Base-by-base conservation (phyloP, 768 basidiomycete genomes). In the Terana coerulea region DNA sequence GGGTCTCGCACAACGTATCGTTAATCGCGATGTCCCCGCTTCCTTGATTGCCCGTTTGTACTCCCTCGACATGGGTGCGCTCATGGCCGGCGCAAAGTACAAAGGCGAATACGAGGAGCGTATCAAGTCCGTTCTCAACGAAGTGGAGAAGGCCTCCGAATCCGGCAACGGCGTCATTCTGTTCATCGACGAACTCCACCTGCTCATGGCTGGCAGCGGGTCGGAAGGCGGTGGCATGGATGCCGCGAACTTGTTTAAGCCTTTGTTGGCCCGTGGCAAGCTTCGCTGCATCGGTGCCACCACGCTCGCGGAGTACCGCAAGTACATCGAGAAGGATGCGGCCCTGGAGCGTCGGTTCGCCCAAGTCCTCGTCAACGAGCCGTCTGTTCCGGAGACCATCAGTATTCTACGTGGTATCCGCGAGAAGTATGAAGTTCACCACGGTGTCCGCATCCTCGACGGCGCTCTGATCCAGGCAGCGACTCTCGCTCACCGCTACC, bases 101-200 rank as follows among this genome's bases (percentile, higher is more conserved):
- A 95, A 94, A 64, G 95, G 88, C 43, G 93, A 98, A 70, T 99
- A 94, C 68, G 95, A 98, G 70, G 95, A 98, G 66, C 88, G 95
- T 34, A 84, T 98, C 71, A 98, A 97, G 67, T 72, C 86, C 10
- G 91, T 98, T 49, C 71, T 99, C 51, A 84, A 86, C 66, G 95
- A 98, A 70, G 85, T 98, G 55, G 95, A 98, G 68, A 94, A 95
- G 69, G 80, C 88, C 0, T 73, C 84, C 0, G 83, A 87, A 22
- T 83, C 89, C 39, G 83, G 89, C 35, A 78, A 79, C 5, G 82
- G 84, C 15, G 79, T 98, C 60, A 91, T 98, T 55, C 81, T 99
- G 31, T 98, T 98, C 76, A 83, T 98, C 58, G 95, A 99, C 60
- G 95, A 98, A 65, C 67, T 92, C 22, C 94, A 98, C 65, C 84